These are phyloP conservation scores for Tylopilus subfusipes DNA, from an alignment of 768 basidiomycete species.

Conservation along the genomic window DNA sequence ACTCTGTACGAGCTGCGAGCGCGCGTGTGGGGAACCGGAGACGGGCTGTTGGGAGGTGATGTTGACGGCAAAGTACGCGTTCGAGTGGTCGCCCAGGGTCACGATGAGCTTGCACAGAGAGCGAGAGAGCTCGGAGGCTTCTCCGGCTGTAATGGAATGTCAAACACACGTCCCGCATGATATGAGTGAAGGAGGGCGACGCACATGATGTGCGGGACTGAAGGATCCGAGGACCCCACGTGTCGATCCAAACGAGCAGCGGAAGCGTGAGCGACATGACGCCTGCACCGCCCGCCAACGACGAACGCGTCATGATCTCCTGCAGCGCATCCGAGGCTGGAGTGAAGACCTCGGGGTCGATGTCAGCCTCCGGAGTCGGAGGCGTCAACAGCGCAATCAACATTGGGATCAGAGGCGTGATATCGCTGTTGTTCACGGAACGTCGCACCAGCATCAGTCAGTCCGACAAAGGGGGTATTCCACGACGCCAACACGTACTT, in stretches of 20 bases:
- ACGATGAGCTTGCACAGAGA: constrained; percentile 78
- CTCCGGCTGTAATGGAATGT: constrained; percentile 13
- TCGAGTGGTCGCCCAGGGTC: constrained; percentile 84
- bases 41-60: constrained; percentile 49
- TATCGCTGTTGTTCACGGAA: constrained; percentile 44
- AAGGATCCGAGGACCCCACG: constrained; percentile 48
- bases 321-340: constrained; percentile 69
- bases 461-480: background rate
- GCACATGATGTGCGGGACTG: constrained; percentile 36
- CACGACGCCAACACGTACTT: constrained; percentile 45
- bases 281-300: constrained; percentile 67
- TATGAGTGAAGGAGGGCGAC: constrained; percentile 9
- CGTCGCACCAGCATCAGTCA: background rate
- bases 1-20: constrained; percentile 57
- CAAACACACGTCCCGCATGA: background rate
- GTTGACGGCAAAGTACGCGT: constrained; percentile 67
- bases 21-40: constrained; percentile 35
- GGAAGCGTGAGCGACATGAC: constrained; percentile 77
- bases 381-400: constrained; percentile 49
- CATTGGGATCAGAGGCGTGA: constrained; percentile 66
- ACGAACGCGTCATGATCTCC: constrained; percentile 73
- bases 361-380: constrained; percentile 26
- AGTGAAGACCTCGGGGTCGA: constrained; percentile 54
- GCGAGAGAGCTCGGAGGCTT: constrained; percentile 54
- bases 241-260: constrained; percentile 72